Conservation (phyloP, 768 basidiomycete genomes). For the Tephrocybe sp. region DNA sequence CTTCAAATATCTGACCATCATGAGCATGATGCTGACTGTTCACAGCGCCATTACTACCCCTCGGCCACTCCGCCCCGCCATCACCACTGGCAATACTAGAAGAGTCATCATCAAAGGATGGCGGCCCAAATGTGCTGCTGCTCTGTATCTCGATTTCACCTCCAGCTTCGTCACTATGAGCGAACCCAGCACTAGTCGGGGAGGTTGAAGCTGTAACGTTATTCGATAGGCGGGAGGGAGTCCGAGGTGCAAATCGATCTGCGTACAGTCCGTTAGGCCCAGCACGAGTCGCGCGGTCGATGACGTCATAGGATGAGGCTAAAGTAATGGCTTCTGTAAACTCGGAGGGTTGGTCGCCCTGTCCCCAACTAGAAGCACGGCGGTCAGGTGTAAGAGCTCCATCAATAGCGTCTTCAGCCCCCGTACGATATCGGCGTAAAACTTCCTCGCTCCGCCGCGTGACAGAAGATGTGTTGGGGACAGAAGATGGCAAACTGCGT, state of each 20-base stretch:
- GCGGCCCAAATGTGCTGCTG: conserved; percentile 19
- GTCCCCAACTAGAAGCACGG: conserved; percentile 67
- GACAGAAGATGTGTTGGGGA: neutral
- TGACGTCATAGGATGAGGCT: conserved; percentile 37
- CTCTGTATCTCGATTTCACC: conserved; percentile 2
- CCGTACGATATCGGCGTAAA: conserved; percentile 23
- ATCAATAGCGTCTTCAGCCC: conserved; percentile 12
- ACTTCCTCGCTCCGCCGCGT: conserved; percentile 48
- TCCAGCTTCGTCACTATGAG: conserved; percentile 11
- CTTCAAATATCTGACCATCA: conserved; percentile 2
- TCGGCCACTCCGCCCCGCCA: conserved; percentile 6
- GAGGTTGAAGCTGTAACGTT: neutral
- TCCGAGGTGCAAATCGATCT: conserved; percentile 16
- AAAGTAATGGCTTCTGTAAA: conserved; percentile 29
- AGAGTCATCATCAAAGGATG: conserved; percentile 45
- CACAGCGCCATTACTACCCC: conserved; percentile 29
- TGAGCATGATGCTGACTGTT: conserved; percentile 14
- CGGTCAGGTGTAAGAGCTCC: conserved; percentile 40
- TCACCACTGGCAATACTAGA: conserved; percentile 49
- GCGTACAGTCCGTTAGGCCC: conserved; percentile 12
- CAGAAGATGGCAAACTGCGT: neutral
- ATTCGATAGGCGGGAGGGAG: conserved; percentile 14
- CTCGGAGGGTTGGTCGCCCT: conserved; percentile 38
- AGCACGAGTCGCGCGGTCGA: conserved; percentile 37
- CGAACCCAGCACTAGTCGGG: neutral